These are phyloP conservation scores for Penicillium sp. DNA, from an alignment of 2,329 filamentous ascomycete genomes.

Conservation along the genomic window DNA sequence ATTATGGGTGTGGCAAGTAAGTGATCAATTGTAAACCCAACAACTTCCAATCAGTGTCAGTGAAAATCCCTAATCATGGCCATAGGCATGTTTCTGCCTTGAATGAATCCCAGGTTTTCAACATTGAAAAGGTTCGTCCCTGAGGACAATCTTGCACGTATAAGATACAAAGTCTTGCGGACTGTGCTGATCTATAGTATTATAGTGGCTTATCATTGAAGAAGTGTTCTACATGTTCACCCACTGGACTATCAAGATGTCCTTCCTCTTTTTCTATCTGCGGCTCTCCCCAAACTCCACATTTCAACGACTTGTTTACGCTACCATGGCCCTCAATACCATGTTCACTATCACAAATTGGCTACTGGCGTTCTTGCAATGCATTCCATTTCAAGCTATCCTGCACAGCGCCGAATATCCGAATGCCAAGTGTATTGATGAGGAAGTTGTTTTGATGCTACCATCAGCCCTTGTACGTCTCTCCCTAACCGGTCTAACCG, in stretches of 20 bases:
- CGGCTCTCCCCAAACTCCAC: not conserved
- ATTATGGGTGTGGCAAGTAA: not conserved
- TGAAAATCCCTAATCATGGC: not conserved
- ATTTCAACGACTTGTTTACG: not conserved
- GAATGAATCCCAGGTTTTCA: not conserved
- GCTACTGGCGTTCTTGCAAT: not conserved
- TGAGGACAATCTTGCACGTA: not conserved
- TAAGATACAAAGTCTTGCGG: no score
- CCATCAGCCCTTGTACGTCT: not conserved
- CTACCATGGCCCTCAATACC: not conserved
- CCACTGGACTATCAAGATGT: not conserved
- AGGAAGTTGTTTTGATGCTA: not conserved
- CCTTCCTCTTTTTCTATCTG: constrained; percentile 1
- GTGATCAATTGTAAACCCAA: not conserved
- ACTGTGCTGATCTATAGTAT: not conserved
- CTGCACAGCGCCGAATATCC: not conserved
- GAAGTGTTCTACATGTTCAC: not conserved
- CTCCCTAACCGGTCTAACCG: not conserved
- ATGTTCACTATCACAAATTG: not conserved
- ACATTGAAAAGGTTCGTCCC: not conserved
- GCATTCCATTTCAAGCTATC: not conserved
- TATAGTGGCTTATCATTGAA: not conserved
- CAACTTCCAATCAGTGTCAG: not conserved
- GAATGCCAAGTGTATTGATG: not conserved
- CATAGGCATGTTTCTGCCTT: not conserved